Conservation (phyloP, 192 early-diverging fungal species). For the Entophlyctis luteolus region DNA sequence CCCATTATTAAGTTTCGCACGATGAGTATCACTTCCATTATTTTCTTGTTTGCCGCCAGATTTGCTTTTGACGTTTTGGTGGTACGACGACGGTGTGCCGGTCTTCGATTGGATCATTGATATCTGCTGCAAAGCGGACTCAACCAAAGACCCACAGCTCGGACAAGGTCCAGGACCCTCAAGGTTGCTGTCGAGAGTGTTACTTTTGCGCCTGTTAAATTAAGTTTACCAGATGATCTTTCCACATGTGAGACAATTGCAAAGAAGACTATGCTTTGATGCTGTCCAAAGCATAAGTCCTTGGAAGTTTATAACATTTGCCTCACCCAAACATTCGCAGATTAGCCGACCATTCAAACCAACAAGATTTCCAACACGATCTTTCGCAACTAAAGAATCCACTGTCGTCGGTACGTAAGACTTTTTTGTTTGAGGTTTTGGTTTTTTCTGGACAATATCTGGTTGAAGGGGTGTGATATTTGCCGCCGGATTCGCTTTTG, state of each 20-base stretch:
- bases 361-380: conserved; percentile 39
- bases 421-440: neutral
- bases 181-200: conserved; percentile 8
- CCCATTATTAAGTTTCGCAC: conserved; percentile 22
- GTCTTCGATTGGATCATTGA: conserved; percentile 24
- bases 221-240: conserved; percentile 42
- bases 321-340: conserved; percentile 42
- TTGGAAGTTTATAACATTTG: neutral
- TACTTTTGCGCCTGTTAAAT: neutral
- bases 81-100: neutral
- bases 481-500: neutral
- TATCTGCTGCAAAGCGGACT: conserved; percentile 37
- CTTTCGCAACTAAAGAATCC: conserved; percentile 29
- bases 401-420: conserved; percentile 3
- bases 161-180: conserved; percentile 48
- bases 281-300: conserved; percentile 26
- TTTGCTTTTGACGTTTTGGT: conserved; percentile 1
- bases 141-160: conserved; percentile 37
- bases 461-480: neutral
- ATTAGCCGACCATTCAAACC: conserved; percentile 37
- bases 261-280: conserved; percentile 40
- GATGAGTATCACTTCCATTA: neutral
- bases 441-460: neutral
- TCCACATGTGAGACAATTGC: conserved; percentile 48
- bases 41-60: neutral